Percentiles rank a stretch among this genome's conserved stretches.
These are phyloP conservation scores for Podospora australis DNA, from an alignment of 495 filamentous ascomycete genomes.

Conservation along the genomic window DNA sequence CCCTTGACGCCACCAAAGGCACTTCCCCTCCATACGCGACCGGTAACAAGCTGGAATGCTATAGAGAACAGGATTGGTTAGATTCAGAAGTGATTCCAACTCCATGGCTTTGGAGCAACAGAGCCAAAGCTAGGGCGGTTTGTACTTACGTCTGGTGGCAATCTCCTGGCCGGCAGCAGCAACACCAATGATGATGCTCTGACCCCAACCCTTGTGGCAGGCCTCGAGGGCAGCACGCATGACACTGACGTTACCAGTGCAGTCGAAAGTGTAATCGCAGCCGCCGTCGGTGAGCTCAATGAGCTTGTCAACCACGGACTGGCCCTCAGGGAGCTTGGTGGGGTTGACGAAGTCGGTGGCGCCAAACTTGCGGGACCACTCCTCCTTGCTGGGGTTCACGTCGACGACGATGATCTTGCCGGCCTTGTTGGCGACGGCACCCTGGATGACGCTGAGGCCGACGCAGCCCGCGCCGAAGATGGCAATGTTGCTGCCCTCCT, in stretches of 20 bases:
- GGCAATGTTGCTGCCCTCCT: slow-evolving; percentile 84
- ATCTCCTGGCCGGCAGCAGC: slow-evolving; percentile 98
- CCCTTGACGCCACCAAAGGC: slow-evolving; percentile 98
- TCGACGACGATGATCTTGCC: slow-evolving; percentile 92
- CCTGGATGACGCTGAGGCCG: slow-evolving; percentile 89
- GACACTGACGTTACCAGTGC: slow-evolving; percentile 91
- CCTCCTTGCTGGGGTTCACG: slow-evolving; percentile 87
- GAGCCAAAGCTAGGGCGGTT: neutral
- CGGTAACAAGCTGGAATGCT: slow-evolving; percentile 99
- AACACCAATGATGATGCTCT: slow-evolving; percentile 97
- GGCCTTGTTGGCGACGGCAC: slow-evolving; percentile 81
- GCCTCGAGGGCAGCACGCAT: slow-evolving; percentile 96
- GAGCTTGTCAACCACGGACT: slow-evolving; percentile 81
- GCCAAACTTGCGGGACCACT: slow-evolving; percentile 88
- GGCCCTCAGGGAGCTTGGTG: slow-evolving; percentile 59
- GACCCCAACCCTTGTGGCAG: slow-evolving; percentile 98
- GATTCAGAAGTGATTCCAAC: slow-evolving; percentile 3
- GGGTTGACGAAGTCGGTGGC: slow-evolving; percentile 98
- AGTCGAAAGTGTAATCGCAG: slow-evolving; percentile 98
- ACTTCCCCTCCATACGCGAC: slow-evolving; percentile 95
- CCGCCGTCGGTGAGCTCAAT: slow-evolving; percentile 99
- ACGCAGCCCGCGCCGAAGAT: slow-evolving; percentile 96
- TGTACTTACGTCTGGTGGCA: slow-evolving; percentile 77
- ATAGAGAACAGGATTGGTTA: slow-evolving; percentile 16
- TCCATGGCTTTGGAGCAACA: neutral